Conservation (phyloP, 2,329 filamentous ascomycete genomes). For the Alternaria sp. region DNA sequence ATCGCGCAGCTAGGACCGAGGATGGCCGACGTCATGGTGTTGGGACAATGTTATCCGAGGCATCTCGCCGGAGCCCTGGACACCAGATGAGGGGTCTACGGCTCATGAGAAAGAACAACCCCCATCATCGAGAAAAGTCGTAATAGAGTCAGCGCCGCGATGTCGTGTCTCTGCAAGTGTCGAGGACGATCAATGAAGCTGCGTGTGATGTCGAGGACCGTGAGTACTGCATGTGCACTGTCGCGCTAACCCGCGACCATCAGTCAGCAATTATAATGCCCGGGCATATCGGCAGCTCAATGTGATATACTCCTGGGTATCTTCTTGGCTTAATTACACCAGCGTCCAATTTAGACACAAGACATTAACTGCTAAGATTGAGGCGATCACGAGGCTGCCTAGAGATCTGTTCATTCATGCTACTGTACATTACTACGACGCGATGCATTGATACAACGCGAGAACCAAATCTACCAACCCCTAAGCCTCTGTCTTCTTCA, state of each 20-base stretch:
- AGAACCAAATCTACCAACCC: not conserved
- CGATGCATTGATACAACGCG: not conserved
- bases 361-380: not conserved
- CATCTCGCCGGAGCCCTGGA: conserved; percentile 6
- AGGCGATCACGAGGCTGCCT: not conserved
- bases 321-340: not conserved
- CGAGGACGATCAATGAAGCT: not conserved
- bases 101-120: not conserved
- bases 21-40: conserved; percentile 13
- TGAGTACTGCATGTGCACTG: not conserved
- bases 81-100: conserved; percentile 10
- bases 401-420: not conserved
- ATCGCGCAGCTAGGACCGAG: conserved; percentile 9
- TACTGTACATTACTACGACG: not conserved
- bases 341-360: not conserved
- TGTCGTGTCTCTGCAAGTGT: not conserved
- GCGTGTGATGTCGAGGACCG: not conserved
- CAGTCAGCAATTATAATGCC: not conserved
- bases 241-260: not conserved
- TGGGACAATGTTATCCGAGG: conserved; percentile 21
- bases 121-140: not conserved
- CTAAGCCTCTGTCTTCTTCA: conserved; percentile 18
- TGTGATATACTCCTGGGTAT: not conserved
- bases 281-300: not conserved
- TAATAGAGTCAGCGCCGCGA: not conserved